Conservation (phyloP, 352 stramenopile genomes). For the Phytophthora cactorum region DNA sequence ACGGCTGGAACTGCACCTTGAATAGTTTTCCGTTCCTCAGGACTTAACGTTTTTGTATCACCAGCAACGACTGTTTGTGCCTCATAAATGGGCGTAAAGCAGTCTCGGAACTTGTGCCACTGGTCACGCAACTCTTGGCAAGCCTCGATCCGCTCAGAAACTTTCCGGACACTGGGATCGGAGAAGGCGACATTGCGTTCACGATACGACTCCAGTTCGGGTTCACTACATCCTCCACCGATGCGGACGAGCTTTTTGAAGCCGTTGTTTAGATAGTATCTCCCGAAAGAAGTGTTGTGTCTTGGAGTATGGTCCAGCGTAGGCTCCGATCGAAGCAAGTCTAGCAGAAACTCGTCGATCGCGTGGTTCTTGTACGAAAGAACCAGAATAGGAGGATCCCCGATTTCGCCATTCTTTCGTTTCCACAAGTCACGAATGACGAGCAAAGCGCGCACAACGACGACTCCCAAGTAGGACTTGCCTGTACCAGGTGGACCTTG, state of each 20-base stretch:
- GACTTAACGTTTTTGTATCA: constrained; percentile 1
- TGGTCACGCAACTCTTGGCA: constrained; percentile 40
- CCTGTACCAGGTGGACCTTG: constrained; percentile 89
- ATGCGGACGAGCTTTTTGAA: constrained; percentile 69
- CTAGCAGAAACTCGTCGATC: constrained; percentile 86
- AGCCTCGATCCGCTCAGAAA: constrained; percentile 39
- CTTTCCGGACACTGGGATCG: constrained; percentile 31
- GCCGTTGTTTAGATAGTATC: constrained; percentile 31
- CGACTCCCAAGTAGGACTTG: constrained; percentile 90
- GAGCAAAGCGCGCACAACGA: constrained; percentile 83
- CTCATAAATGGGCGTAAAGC: constrained; percentile 38
- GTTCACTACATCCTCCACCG: constrained; percentile 70
- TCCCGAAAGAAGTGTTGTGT: constrained; percentile 13
- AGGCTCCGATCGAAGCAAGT: constrained; percentile 68
- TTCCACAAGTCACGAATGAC: constrained; percentile 82
- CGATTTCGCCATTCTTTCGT: constrained; percentile 61
- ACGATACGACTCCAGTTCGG: constrained; percentile 51
- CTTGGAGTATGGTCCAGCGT: constrained; percentile 32
- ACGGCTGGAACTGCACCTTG: constrained; percentile 33
- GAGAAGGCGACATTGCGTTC: constrained; percentile 41
- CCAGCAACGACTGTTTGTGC: constrained; percentile 24
- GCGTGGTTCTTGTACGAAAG: constrained; percentile 92
- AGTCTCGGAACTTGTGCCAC: constrained; percentile 44
- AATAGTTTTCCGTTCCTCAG: constrained; percentile 28
- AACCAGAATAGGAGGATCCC: constrained; percentile 79